Conservation (phyloP, 495 filamentous ascomycete genomes). For the Glonium stellatum region DNA sequence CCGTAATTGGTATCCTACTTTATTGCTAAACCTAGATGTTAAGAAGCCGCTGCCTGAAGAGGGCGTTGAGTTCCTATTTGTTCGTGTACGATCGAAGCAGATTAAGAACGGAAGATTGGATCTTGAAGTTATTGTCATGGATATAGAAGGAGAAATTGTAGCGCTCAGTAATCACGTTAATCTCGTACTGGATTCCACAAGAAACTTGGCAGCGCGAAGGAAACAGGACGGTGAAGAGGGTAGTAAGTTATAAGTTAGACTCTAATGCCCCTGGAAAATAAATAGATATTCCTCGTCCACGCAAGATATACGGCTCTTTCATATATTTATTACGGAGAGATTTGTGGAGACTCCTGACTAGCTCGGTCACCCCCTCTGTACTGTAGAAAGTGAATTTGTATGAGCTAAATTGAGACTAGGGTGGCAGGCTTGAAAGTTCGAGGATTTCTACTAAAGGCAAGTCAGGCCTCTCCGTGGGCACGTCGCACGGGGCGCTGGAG, state of each 20-base stretch:
- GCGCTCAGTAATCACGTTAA: conserved; percentile 39
- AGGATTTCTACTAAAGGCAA: neutral
- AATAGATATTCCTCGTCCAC: no score
- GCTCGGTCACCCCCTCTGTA: no score
- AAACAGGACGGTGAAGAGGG: conserved; percentile 14
- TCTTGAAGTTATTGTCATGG: conserved; percentile 36
- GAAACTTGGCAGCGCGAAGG: conserved; percentile 33
- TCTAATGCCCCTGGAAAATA: no score
- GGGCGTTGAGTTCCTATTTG: conserved; percentile 40
- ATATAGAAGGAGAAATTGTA: conserved; percentile 37
- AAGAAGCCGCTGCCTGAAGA: conserved; percentile 42
- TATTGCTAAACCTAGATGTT: conserved; percentile 48
- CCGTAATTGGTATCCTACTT: conserved; percentile 70
- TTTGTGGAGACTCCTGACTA: no score
- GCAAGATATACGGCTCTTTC: no score
- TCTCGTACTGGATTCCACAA: conserved; percentile 29
- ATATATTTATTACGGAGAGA: no score
- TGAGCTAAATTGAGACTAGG: neutral
- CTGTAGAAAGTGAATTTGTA: neutral
- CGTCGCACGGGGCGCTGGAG: neutral
- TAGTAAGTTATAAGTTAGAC: conserved; percentile 20
- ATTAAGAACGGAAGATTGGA: conserved; percentile 43
- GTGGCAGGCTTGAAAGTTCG: neutral
- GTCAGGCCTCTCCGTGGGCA: no score
- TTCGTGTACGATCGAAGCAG: conserved; percentile 37